phyloP scores from a whole-genome alignment of 305 asterid species.

The Solanum hybrid region DNA sequence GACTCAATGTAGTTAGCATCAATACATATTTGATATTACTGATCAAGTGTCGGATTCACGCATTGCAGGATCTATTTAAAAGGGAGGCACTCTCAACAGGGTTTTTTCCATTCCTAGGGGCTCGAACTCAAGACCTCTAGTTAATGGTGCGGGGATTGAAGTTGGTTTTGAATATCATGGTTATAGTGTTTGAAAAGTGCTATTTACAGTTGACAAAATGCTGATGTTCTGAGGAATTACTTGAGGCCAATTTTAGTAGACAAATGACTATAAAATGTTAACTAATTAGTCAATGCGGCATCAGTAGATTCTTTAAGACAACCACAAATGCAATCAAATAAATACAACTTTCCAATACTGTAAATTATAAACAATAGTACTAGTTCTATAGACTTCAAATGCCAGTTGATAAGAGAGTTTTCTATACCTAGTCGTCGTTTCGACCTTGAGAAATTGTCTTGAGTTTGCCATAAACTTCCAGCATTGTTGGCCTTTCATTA shows the following conservation, averaged over 20 bases:
- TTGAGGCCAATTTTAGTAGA: no score
- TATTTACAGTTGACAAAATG: no score
- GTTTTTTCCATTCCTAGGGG: no score
- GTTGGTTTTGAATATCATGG: no score
- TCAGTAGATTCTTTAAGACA: background rate
- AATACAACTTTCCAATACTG: background rate
- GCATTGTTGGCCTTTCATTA: background rate
- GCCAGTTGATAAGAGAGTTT: background rate
- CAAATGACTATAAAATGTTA: no score
- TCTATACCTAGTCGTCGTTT: background rate
- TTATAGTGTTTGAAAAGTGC: no score
- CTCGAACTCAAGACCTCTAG: background rate
- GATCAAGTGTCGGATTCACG: no score
- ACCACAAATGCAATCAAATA: background rate
- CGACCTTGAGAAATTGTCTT: background rate
- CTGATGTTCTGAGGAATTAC: no score
- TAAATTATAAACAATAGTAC: background rate
- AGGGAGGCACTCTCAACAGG: no score
- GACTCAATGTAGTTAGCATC: no score
- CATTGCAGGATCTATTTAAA: no score
- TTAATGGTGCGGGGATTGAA: fast-evolving
- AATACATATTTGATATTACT: no score
- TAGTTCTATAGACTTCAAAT: background rate
- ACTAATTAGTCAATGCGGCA: background rate
- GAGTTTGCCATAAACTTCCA: background rate